Evolutionary conservation across 2,329 filamentous ascomycete genomes (phyloP).

Genomic region (Sarocladium brachiariae): DNA sequence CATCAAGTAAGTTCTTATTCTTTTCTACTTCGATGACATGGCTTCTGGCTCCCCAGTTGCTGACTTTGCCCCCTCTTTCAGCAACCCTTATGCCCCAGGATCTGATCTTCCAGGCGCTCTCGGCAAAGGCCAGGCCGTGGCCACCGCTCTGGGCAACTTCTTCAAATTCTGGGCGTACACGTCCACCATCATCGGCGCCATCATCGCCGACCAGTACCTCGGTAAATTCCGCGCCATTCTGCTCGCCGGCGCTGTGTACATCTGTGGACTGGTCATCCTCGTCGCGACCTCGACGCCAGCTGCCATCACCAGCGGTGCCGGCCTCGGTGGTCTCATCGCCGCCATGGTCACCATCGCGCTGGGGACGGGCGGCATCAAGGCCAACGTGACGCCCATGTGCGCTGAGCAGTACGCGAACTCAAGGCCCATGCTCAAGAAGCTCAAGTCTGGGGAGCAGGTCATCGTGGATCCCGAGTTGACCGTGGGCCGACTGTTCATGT

Average conservation of each 20-base stretch:
- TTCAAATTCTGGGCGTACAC: slow-evolving; percentile 20
- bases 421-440: slow-evolving; percentile 40
- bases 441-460: slow-evolving; percentile 48
- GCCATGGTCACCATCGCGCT: slow-evolving; percentile 57
- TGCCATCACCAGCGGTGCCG: slow-evolving; percentile 28
- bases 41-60: slow-evolving; percentile 38
- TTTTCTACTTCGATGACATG: too few relatives aligned
- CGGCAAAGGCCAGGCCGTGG: slow-evolving; percentile 15
- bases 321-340: slow-evolving; percentile 44
- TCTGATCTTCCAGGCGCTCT: slow-evolving; percentile 14
- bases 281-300: slow-evolving; percentile 41
- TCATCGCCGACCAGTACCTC: slow-evolving; percentile 50
- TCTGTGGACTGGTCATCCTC: slow-evolving; percentile 47
- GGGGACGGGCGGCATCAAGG: slow-evolving; percentile 64
- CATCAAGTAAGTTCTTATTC: slow-evolving; percentile 18
- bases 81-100: slow-evolving; percentile 17
- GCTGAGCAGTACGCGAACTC: slow-evolving; percentile 59
- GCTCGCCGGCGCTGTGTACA: slow-evolving; percentile 50
- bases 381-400: slow-evolving; percentile 52
- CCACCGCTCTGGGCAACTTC: slow-evolving; percentile 19
- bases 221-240: slow-evolving; percentile 58
- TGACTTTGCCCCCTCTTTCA: slow-evolving; percentile 35
- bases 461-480: slow-evolving; percentile 62
- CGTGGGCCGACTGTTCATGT: slow-evolving; percentile 63
- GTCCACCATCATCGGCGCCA: slow-evolving; percentile 42